phyloP scores from a whole-genome alignment of 177 flowering plant genomes.

The Vitis hybrid region DNA sequence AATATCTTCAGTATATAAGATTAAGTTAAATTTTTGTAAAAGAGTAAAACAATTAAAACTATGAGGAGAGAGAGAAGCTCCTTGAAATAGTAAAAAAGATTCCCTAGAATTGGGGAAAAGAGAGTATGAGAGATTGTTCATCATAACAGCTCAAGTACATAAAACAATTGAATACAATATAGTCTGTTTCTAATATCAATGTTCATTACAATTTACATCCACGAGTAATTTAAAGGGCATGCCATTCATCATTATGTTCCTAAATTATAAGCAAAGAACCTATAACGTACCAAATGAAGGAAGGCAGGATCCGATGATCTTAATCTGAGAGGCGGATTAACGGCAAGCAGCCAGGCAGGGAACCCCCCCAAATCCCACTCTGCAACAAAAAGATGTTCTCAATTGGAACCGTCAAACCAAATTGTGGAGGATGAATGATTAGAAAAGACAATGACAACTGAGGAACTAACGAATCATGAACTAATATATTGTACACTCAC shows the following conservation, averaged over 20 bases:
- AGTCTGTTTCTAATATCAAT: no score
- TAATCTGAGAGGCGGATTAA: conserved; percentile 63
- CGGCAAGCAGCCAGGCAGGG: conserved; percentile 88
- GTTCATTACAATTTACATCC: no score
- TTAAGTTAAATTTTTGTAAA: no score
- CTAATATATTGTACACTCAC: background rate
- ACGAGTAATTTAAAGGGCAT: background rate
- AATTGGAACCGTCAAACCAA: background rate
- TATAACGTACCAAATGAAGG: conserved; percentile 57
- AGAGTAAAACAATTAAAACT: no score
- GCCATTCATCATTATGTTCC: background rate
- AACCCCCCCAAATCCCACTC: conserved; percentile 99
- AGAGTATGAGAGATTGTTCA: no score
- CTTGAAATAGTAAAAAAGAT: no score
- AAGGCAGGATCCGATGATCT: conserved; percentile 89
- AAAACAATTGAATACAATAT: no score
- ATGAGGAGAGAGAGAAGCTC: no score
- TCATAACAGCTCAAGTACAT: no score
- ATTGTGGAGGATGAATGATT: no score
- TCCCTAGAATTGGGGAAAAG: no score
- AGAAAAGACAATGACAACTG: background rate
- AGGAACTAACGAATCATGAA: background rate
- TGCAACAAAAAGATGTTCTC: conserved; percentile 30
- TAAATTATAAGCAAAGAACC: background rate
- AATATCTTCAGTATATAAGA: no score